Evolutionary conservation across 1,139 yeast genomes (phyloP).

Genomic region (Saccharomyces pastorianus): DNA sequence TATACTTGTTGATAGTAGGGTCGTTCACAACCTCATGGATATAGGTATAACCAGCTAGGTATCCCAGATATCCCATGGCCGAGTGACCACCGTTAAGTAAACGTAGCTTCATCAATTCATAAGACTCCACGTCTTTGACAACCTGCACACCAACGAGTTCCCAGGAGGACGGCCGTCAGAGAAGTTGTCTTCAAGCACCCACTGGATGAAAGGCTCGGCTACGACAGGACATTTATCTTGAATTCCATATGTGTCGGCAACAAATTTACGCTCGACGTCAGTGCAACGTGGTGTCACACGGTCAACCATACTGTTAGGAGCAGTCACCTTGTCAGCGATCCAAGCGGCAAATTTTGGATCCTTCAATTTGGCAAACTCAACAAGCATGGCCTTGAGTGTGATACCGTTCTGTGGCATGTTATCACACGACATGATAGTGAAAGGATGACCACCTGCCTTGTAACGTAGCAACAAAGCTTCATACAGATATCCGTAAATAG

Average conservation of each 20-base stretch:
- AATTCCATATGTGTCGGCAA: neutral
- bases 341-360: conserved; percentile 4
- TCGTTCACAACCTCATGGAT: conserved; percentile 7
- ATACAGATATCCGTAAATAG: conserved; percentile 3
- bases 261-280: conserved; percentile 3
- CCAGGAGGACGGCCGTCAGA: conserved; percentile 7
- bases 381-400: conserved; percentile 6
- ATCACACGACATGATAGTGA: conserved; percentile 6
- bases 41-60: conserved; percentile 6
- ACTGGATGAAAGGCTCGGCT: conserved; percentile 7
- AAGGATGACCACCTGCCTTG: conserved; percentile 3
- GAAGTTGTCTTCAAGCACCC: conserved; percentile 8
- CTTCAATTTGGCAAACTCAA: conserved; percentile 6
- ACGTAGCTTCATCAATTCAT: conserved; percentile 5
- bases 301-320: conserved; percentile 8
- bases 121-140: conserved; percentile 4
- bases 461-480: conserved; percentile 5
- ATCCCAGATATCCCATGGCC: conserved; percentile 8
- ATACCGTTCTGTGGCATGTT: conserved; percentile 8
- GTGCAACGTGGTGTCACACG: conserved; percentile 9
- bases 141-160: conserved; percentile 7
- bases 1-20: conserved; percentile 2
- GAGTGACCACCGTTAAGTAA: conserved; percentile 7
- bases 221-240: conserved; percentile 5
- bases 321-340: conserved; percentile 4